Percentiles rank a stretch among this genome's conserved stretches.
These are phyloP conservation scores for Beauveria brongniartii DNA, from an alignment of 2,329 filamentous ascomycete genomes.

Conservation along the genomic window DNA sequence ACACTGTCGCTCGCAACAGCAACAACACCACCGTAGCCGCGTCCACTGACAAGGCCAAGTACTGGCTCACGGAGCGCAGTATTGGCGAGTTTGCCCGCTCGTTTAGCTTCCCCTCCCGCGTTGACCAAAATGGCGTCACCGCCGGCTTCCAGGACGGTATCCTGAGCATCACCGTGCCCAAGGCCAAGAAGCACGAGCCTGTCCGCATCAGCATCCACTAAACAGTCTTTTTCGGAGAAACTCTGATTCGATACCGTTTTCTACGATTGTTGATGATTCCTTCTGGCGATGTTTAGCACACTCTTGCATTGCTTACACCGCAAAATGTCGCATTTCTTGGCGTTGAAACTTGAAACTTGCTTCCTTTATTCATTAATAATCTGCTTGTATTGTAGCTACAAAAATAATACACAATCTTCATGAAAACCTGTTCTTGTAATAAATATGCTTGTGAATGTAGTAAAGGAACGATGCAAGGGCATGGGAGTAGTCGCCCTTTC, in stretches of 20 bases:
- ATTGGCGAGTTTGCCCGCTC: slow-evolving; percentile 60
- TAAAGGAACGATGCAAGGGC: neutral
- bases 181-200: slow-evolving; percentile 51
- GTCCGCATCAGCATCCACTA: slow-evolving; percentile 49
- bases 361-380: slow-evolving; percentile 3
- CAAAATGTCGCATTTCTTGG: neutral
- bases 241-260: neutral
- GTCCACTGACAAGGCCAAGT: slow-evolving; percentile 43
- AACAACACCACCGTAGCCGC: slow-evolving; percentile 17
- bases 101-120: slow-evolving; percentile 58
- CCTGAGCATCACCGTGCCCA: slow-evolving; percentile 56
- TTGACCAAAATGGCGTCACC: slow-evolving; percentile 54
- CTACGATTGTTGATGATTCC: neutral
- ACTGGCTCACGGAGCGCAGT: slow-evolving; percentile 62
- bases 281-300: neutral
- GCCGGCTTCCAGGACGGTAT: slow-evolving; percentile 60
- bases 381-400: slow-evolving; percentile 2
- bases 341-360: neutral
- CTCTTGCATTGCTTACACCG: neutral
- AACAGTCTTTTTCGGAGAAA: slow-evolving; percentile 12
- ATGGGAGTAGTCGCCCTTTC: neutral
- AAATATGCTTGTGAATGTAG: neutral
- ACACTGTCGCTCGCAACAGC: slow-evolving; percentile 21
- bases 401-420: neutral
- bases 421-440: no score